Evolutionary conservation across 768 basidiomycete species (phyloP), one percentile per base, ranked within the genome.

Genomic region (Dictyophora rubrovolvata): DNA sequence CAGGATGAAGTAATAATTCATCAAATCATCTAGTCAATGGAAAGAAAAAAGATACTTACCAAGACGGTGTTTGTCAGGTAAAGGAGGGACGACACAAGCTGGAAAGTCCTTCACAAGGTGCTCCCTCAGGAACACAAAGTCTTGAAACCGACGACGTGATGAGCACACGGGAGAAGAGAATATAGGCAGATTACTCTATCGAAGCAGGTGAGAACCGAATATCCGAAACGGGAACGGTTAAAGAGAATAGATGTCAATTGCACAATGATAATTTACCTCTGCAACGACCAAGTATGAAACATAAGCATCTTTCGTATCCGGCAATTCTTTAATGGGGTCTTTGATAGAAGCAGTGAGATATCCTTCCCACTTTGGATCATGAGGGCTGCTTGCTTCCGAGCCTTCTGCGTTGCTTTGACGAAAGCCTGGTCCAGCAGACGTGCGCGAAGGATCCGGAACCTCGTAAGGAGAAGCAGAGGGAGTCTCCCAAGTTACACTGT

Each of bases 251-350:
- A 7, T 7, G 28, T 28, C 4, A 28, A 28, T 28, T 28, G 4
- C 4, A 28, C 28, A n/a, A 52, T 42, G n/a, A 56, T 14, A 49
- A 64, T 79, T 62, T 66, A 94, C 95, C 82, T 88, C 86, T 55
- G 90, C 90, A 35, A 83, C 79, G 42, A 98, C 92, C 28, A 92
- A 75, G 70, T 98, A 99, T 46, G 93, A 94, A 53, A 96, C 92
- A 73, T 92, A 97, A 62, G 90, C 87, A 68, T 99, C 95, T 75
- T 96, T 97, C 34, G 93, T 95, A 65, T 96, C 95, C 60, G 94
- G 87, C 23, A 97, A 80, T 71, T 97, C 94, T 70, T 95, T 97
- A 62, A 93, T 84, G 28, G 95, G 94, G 69, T 98, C 94, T 67
- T 86, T 84, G 63, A 98, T 93, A 50, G 77, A 75, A 22, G 87